Evolutionary conservation across 371 early-diverging fungal genomes (phyloP).

Genomic region (Neoconidiobolus thromboides): DNA sequence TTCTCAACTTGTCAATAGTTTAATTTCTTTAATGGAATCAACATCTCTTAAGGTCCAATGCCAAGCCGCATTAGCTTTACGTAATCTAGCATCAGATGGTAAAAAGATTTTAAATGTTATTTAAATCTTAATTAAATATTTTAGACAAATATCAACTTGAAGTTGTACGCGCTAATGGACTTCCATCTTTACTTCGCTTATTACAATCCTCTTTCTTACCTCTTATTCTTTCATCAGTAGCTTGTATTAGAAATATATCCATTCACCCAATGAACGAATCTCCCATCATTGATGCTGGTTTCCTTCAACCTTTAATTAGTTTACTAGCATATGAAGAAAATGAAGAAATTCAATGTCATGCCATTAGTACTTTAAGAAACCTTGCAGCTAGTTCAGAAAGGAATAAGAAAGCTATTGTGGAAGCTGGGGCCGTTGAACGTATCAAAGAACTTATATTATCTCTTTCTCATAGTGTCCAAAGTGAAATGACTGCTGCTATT

Average conservation of each 20-base stretch:
- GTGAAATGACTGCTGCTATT: constrained; percentile 76
- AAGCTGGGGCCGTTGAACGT: constrained; percentile 61
- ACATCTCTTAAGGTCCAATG: constrained; percentile 68
- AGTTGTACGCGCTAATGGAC: constrained; percentile 61
- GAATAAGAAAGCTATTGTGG: constrained; percentile 56
- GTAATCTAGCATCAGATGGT: constrained; percentile 76
- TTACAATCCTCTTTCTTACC: constrained; percentile 58
- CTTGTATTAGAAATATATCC: constrained; percentile 82
- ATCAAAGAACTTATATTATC: constrained; percentile 38
- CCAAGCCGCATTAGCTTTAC: constrained; percentile 73
- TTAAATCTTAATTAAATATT: neutral
- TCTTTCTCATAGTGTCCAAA: constrained; percentile 41
- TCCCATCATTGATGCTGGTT: constrained; percentile 64
- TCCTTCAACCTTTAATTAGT: constrained; percentile 51
- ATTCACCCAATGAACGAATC: constrained; percentile 75
- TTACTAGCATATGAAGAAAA: constrained; percentile 50
- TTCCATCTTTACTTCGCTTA: constrained; percentile 48
- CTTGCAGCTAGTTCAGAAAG: constrained; percentile 64
- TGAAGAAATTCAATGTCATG: constrained; percentile 73
- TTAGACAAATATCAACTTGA: constrained; percentile 66
- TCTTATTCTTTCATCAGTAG: constrained; percentile 72
- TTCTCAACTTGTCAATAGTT: constrained; percentile 46
- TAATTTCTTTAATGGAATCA: constrained; percentile 62
- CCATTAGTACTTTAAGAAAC: constrained; percentile 69
- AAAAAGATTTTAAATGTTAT: neutral